Conservation (phyloP, 2,329 filamentous ascomycete genomes). For the Zymoseptoria crescenta region DNA sequence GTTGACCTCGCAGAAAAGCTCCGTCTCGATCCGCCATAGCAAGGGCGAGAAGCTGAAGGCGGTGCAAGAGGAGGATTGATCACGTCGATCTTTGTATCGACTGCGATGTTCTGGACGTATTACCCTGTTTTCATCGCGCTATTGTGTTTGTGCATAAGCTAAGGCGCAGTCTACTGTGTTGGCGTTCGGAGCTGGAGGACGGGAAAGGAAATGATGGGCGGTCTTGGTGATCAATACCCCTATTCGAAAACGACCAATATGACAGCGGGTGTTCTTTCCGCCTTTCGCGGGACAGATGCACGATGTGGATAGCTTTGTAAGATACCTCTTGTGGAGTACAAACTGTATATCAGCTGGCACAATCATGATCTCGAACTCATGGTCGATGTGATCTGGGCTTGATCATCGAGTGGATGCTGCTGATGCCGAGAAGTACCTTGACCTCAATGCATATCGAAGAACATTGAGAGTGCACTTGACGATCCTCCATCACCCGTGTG, state of each 20-base stretch:
- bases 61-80: constrained; percentile 19
- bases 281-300: background rate
- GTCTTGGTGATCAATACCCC: background rate
- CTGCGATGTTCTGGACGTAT: background rate
- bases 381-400: too few relatives aligned
- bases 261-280: background rate
- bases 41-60: constrained; percentile 19
- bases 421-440: too few relatives aligned
- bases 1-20: constrained; percentile 21
- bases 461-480: too few relatives aligned
- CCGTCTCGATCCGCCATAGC: constrained; percentile 9
- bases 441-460: too few relatives aligned
- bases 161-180: background rate
- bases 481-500: too few relatives aligned
- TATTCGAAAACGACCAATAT: background rate
- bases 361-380: background rate
- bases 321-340: background rate
- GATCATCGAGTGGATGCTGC: too few relatives aligned
- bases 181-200: background rate
- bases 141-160: background rate
- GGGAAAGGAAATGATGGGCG: background rate
- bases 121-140: background rate
- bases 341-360: background rate
- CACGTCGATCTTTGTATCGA: background rate
- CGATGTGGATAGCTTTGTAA: background rate